Base-by-base conservation (phyloP, 2,329 filamentous ascomycete genomes). In the Septoria linicola region DNA sequence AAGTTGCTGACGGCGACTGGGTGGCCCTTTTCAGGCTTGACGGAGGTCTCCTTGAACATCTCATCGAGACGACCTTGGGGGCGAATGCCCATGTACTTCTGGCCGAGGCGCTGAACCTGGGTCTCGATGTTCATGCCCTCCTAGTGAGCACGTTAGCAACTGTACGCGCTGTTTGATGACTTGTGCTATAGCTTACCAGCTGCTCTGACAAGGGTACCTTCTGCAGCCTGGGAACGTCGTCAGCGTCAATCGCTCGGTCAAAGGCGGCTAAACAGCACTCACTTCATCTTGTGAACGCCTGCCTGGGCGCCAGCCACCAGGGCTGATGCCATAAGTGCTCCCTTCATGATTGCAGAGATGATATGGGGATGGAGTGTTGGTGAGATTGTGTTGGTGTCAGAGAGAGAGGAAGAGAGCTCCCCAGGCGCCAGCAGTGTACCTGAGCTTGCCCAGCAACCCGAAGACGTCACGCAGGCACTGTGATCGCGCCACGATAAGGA, bases 1-100 rank as follows among this genome's bases (percentile, higher is more conserved):
- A 96, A 99, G 84, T 99, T 99, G 75, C 84, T 88, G 65, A 99
- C 85, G 52, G 92, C 88, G 35, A 99, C 87, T 51, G 85, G 82
- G 74, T 97, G 92, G 54, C 76, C 75, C 52, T 81, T 80, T 59
- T 87, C 80, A 50, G 77, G 73, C 62, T 85, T 78, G 67, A 88
- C 74, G 45, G 84, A 80, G 51, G 83, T 81, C 63, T 87, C 82
- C 70, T 84, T 85, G 80, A 96, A 95, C 72, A 95, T 84, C 71
- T 85, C 83, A 62, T 91, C 82, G 67, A 80, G 75, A 64, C 89
- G 86, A 59, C 73, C 72, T 61, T 85, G 76, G 41, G 87, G 85
- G 63, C 87, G 84, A 65, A 84, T 72, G 60, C 91, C 90, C 82
- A 97, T 87, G 80, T 96, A 96, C 82, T 97, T 99, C 80, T 97